Evolutionary conservation across 2,329 filamentous ascomycete species (phyloP).

Genomic region (Coniochaeta pulveracea): DNA sequence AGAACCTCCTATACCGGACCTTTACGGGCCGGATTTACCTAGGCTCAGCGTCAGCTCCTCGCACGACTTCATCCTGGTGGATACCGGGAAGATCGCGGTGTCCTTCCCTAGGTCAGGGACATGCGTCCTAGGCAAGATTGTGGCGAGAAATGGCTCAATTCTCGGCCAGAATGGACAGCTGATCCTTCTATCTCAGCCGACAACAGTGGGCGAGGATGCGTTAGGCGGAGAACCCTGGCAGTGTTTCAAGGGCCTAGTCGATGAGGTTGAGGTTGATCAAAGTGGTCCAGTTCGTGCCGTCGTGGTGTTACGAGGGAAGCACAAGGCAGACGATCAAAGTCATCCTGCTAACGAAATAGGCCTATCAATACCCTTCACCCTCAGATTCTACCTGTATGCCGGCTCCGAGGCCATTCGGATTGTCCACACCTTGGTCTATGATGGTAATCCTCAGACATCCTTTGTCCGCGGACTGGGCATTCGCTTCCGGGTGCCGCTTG

Average conservation of each 20-base stretch:
- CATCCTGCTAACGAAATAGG: no score
- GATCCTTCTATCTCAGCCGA: constrained; percentile 39
- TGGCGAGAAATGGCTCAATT: constrained; percentile 10
- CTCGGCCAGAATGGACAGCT: constrained; percentile 33
- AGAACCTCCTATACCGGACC: no score
- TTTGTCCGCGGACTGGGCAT: constrained; percentile 44
- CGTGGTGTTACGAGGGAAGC: no score
- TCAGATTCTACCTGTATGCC: constrained; percentile 48
- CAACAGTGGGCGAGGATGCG: constrained; percentile 27
- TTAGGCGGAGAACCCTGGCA: constrained; percentile 20
- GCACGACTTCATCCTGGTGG: constrained; percentile 25
- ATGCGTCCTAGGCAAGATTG: constrained; percentile 28
- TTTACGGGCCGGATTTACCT: neutral
- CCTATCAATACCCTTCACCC: no score
- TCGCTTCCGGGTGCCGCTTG: constrained; percentile 41
- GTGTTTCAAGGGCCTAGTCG: no score
- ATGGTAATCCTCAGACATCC: constrained; percentile 33
- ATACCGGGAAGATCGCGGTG: constrained; percentile 31
- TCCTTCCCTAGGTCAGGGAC: constrained; percentile 30
- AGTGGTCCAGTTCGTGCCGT: no score
- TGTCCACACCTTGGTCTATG: constrained; percentile 45
- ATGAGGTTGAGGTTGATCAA: no score
- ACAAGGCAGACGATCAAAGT: no score
- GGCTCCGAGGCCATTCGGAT: constrained; percentile 42
- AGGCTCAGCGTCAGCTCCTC: constrained; percentile 7